Evolutionary conservation across 768 basidiomycete genomes (phyloP).

Genomic region (Phlebiopsis gigantea): DNA sequence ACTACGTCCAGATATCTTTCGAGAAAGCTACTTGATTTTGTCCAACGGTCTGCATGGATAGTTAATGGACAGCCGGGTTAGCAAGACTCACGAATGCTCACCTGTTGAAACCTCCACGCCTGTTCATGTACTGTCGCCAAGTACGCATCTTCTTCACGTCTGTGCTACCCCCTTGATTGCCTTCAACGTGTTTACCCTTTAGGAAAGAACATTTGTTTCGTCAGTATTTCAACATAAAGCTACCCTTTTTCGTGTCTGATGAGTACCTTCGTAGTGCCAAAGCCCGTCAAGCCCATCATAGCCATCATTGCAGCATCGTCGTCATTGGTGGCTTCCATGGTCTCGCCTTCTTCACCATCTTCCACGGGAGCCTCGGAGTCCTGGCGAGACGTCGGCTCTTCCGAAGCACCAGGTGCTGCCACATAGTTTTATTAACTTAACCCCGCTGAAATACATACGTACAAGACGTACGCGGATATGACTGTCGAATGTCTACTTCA

Average conservation of each 20-base stretch:
- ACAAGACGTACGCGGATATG: constrained; percentile 8
- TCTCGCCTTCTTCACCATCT: constrained; percentile 43
- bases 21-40: constrained; percentile 78
- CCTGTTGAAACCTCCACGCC: constrained; percentile 87
- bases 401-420: constrained; percentile 9
- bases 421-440: neutral
- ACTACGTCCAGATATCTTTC: neutral
- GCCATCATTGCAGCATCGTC: constrained; percentile 83
- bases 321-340: constrained; percentile 47
- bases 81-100: constrained; percentile 22
- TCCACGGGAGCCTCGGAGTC: constrained; percentile 48
- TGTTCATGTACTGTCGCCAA: constrained; percentile 99
- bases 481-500: neutral
- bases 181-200: constrained; percentile 77
- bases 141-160: constrained; percentile 79
- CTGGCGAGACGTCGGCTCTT: constrained; percentile 26
- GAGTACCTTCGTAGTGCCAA: constrained; percentile 82
- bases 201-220: too few species aligned
- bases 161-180: constrained; percentile 71
- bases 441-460: neutral
- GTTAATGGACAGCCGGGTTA: constrained; percentile 4
- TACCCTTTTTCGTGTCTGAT: too few species aligned
- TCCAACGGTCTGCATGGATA: constrained; percentile 69
- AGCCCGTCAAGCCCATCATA: constrained; percentile 83
- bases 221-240: too few species aligned